Base-by-base conservation (phyloP, 352 stramenopile species). In the Globisporangium nodosum region DNA sequence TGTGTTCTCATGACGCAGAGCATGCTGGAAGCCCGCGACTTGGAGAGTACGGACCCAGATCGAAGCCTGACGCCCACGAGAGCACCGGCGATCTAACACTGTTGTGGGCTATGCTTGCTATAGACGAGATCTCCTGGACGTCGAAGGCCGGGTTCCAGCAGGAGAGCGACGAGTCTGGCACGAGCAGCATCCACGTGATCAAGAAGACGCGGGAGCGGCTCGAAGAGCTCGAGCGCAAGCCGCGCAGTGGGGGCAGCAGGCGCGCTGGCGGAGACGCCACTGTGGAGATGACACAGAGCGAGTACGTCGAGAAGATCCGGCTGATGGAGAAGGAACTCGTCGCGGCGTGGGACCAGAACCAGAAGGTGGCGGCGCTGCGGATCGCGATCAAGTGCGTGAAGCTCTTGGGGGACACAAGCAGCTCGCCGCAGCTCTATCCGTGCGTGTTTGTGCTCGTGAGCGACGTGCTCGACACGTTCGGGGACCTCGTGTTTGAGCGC, bases 371-470 rank as follows among this genome's bases (percentile, higher is more conserved):
- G 33, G 84, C 86, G 1, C 77, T 97, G 7, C 91, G 94, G 4
- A 86, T 97, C 57, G 84, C 90, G 0, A 96, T 97, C 61, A 94
- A 97, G 63, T 86, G 84, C 51, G 78, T 96, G 9, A 97, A 97
- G 56, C 67, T 97, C 9, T 66, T 97, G 1, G 79, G 76, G 0
- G 87, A 97, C 63, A 90, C 75, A 1, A 69, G 70, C 30, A 90
- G 71, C 5, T 76, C 86, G 15, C 85, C 87, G 27, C 70, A 90
- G 52, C 68, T 96, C 60, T 97, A 97, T 49, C 91, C 91, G 11
- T 88, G 80, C 50, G 77, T 94, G 56, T 97, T 96, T 66, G 87
- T 95, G 16, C 64, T 95, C 11, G 84, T 96, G 35, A 96, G 77
- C 43, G 85, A 93, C 53, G 70, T 97, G 9, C 76, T 97, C 6